These are phyloP conservation scores for Chytridium lagenaria DNA, from an alignment of 371 early-diverging fungal genomes.

Conservation along the genomic window DNA sequence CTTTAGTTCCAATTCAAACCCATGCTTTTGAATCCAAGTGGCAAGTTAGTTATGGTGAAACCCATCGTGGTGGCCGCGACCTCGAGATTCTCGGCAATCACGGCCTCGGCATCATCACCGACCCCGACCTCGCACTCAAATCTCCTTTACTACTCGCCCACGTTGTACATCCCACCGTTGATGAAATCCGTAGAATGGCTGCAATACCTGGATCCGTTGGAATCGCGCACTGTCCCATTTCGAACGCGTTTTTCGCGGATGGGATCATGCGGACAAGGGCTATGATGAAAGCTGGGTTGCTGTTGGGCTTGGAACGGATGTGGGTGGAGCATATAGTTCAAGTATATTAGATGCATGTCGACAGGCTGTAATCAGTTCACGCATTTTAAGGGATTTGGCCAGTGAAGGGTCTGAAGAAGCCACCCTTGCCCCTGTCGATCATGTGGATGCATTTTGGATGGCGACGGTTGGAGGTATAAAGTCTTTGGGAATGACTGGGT, in stretches of 20 bases:
- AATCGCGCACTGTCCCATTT: constrained; percentile 89
- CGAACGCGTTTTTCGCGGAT: constrained; percentile 61
- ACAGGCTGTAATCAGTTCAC: constrained; percentile 62
- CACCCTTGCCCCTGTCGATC: background rate
- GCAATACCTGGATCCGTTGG: constrained; percentile 61
- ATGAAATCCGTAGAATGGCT: constrained; percentile 69
- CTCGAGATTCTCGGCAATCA: constrained; percentile 74
- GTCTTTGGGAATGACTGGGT: constrained; percentile 17
- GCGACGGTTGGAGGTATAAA: constrained; percentile 29
- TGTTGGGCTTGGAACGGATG: constrained; percentile 90
- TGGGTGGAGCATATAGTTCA: constrained; percentile 85
- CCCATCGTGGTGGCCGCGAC: constrained; percentile 79
- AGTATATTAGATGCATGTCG: constrained; percentile 86
- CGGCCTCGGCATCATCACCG: constrained; percentile 60
- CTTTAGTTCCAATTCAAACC: constrained; percentile 52
- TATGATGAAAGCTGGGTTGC: constrained; percentile 63
- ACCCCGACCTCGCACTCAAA: constrained; percentile 57
- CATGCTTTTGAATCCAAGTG: constrained; percentile 83
- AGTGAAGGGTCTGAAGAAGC: constrained; percentile 6
- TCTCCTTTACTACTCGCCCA: constrained; percentile 73
- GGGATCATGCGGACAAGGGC: constrained; percentile 60
- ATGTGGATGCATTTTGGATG: constrained; percentile 33
- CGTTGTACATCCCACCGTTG: constrained; percentile 80
- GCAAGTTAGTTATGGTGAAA: constrained; percentile 73
- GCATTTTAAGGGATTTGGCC: constrained; percentile 20